Evolutionary conservation across 2,329 filamentous ascomycete species (phyloP).

Genomic region (Zasmidium citrigriseum): DNA sequence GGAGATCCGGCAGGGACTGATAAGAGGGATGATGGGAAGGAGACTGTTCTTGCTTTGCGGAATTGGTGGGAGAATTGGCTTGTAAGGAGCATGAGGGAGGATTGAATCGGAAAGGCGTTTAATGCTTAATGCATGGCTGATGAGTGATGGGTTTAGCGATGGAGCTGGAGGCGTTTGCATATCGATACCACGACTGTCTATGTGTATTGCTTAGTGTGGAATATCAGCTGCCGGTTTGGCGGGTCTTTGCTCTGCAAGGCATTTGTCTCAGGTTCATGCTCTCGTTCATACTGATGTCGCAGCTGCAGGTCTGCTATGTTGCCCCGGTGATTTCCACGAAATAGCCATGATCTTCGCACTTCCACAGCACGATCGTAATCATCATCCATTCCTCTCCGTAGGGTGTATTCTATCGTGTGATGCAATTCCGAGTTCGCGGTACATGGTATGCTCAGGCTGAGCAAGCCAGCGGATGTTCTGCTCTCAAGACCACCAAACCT

Average conservation of each 20-base stretch:
- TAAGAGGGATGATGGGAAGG: slow-evolving; percentile 60
- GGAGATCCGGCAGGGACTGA: slow-evolving; percentile 62
- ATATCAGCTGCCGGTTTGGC: neutral
- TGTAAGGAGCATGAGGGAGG: slow-evolving; percentile 26
- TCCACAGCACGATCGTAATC: too few relatives aligned
- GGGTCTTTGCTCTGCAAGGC: neutral
- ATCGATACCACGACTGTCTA: slow-evolving; percentile 14
- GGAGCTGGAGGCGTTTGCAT: slow-evolving; percentile 6
- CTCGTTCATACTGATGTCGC: too few relatives aligned
- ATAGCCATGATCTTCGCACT: too few relatives aligned
- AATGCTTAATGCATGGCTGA: neutral
- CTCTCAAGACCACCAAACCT: too few relatives aligned
- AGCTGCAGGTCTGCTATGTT: too few relatives aligned
- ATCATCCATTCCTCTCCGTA: too few relatives aligned
- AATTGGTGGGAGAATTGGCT: slow-evolving; percentile 64
- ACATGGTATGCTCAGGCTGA: too few relatives aligned
- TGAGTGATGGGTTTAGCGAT: slow-evolving; percentile 6
- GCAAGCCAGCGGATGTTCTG: too few relatives aligned
- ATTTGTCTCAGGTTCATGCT: neutral
- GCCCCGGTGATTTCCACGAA: too few relatives aligned
- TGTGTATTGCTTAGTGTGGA: slow-evolving; percentile 3
- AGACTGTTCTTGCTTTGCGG: slow-evolving; percentile 59
- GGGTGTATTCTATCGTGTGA: too few relatives aligned
- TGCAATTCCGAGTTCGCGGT: too few relatives aligned
- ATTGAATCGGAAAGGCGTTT: slow-evolving; percentile 11